phyloP scores from a whole-genome alignment of 495 filamentous ascomycete species.

The Tuber magnatum region DNA sequence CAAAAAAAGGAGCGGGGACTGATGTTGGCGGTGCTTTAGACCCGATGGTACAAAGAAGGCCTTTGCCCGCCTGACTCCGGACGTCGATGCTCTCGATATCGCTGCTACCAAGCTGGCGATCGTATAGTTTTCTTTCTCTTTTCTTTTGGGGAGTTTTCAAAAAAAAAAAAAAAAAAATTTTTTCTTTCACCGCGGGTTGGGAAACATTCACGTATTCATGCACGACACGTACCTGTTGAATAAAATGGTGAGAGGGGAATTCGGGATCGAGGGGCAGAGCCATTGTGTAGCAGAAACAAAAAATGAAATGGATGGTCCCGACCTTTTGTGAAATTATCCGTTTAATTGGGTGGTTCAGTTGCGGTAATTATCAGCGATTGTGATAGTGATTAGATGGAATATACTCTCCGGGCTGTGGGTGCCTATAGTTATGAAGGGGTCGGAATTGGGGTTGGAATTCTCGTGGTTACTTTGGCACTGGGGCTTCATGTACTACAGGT shows the following conservation, averaged over 20 bases:
- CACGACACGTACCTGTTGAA: background rate
- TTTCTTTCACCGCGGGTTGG: slow-evolving; percentile 7
- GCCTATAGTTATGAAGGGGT: background rate
- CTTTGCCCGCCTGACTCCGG: slow-evolving; percentile 84
- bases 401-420: background rate
- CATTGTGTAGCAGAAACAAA: background rate
- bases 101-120: slow-evolving; percentile 97
- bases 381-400: background rate
- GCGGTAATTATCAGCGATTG: background rate
- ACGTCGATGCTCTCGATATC: slow-evolving; percentile 98
- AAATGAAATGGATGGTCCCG: background rate
- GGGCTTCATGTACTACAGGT: background rate
- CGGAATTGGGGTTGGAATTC: background rate
- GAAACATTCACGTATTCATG: background rate
- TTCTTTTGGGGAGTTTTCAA: background rate
- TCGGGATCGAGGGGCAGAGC: background rate
- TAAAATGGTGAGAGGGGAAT: background rate
- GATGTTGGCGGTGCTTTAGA: slow-evolving; percentile 44
- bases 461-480: background rate
- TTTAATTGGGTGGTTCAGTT: background rate
- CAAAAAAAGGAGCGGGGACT: slow-evolving; percentile 3
- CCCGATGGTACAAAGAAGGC: slow-evolving; percentile 98
- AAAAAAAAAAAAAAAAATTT: background rate
- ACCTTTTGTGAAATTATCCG: background rate
- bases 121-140: slow-evolving; percentile 56